Percentiles rank a stretch among this genome's conserved stretches.
Conservation (phyloP, 192 early-diverging fungal genomes). For the Helicostylum pulchrum region DNA sequence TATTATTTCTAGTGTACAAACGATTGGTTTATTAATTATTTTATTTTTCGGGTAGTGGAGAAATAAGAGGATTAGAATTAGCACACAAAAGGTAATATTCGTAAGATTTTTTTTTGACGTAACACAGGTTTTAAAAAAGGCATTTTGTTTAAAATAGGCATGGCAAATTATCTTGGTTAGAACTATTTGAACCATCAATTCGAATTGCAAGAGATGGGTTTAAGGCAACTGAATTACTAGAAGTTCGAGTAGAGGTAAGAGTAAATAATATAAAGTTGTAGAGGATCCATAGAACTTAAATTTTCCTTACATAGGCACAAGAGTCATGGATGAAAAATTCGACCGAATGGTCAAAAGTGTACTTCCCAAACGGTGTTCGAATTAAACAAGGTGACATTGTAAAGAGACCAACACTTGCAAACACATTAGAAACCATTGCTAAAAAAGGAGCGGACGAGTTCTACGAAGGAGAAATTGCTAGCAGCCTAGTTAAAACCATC, state of each 20-base stretch:
- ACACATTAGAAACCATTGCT: conserved; percentile 64
- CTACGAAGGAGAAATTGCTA: conserved; percentile 58
- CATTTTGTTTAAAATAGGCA: conserved; percentile 32
- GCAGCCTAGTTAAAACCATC: conserved; percentile 62
- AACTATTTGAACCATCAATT: conserved; percentile 75
- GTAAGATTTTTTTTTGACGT: not conserved
- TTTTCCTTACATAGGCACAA: conserved; percentile 1
- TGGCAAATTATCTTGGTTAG: conserved; percentile 81
- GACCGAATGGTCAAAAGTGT: conserved; percentile 52
- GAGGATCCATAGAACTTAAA: not conserved
- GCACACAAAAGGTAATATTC: conserved; percentile 63
- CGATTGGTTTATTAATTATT: not conserved
- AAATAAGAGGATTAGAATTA: conserved; percentile 78
- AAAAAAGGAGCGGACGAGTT: conserved; percentile 59
- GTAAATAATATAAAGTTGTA: conserved; percentile 18
- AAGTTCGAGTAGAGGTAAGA: conserved; percentile 15
- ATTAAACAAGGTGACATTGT: conserved; percentile 66
- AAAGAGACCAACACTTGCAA: conserved; percentile 52
- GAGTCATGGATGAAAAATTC: conserved; percentile 35
- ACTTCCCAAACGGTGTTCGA: conserved; percentile 68
- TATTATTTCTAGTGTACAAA: not conserved
- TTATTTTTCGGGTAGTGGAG: conserved; percentile 53
- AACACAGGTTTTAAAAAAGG: not conserved
- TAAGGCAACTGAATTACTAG: conserved; percentile 26
- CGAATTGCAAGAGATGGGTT: conserved; percentile 76